A percentile compares a stretch with the other conserved stretches of the same genome.
phyloP scores from a whole-genome alignment of 345 rosid species.

The Pelargonium nanum region DNA sequence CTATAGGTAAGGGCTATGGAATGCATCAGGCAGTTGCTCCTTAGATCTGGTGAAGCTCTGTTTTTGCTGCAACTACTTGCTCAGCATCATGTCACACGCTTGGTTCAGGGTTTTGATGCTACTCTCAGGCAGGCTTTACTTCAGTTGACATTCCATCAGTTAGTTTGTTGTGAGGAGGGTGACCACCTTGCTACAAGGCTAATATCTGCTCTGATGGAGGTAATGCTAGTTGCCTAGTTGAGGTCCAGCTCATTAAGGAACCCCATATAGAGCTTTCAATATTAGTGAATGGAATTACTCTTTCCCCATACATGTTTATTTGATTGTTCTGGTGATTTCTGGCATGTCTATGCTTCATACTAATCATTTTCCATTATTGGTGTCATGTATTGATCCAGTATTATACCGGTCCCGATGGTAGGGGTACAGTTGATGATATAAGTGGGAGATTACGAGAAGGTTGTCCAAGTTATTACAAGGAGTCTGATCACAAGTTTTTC shows the following conservation, averaged over 20 bases:
- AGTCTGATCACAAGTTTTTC: slow-evolving; percentile 91
- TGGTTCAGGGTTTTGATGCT: slow-evolving; percentile 79
- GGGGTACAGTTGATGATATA: slow-evolving; percentile 94
- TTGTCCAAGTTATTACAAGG: slow-evolving; percentile 93
- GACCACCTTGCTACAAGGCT: slow-evolving; percentile 80
- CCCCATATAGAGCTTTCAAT: neutral
- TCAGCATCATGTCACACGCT: slow-evolving; percentile 72
- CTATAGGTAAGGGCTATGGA: slow-evolving; percentile 92
- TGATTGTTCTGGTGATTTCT: slow-evolving; percentile 3
- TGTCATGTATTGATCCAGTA: slow-evolving; percentile 40
- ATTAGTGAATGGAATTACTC: slow-evolving; percentile 1
- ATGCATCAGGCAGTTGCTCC: slow-evolving; percentile 87
- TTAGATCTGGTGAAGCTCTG: slow-evolving; percentile 93
- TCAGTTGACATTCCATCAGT: slow-evolving; percentile 80
- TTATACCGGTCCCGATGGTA: slow-evolving; percentile 95
- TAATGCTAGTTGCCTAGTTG: slow-evolving; percentile 19
- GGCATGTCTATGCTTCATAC: slow-evolving; percentile 7
- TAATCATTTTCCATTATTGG: slow-evolving; percentile 6
- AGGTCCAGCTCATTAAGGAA: neutral
- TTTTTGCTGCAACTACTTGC: slow-evolving; percentile 85
- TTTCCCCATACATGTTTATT: neutral
- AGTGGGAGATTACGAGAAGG: slow-evolving; percentile 77
- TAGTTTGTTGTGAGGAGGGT: slow-evolving; percentile 96
- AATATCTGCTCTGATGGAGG: slow-evolving; percentile 87
- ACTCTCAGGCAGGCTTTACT: slow-evolving; percentile 45